Percentiles rank a stretch among this genome's conserved stretches.
Conservation (phyloP, 192 early-diverging fungal genomes). For the Kappamyces sp. region DNA sequence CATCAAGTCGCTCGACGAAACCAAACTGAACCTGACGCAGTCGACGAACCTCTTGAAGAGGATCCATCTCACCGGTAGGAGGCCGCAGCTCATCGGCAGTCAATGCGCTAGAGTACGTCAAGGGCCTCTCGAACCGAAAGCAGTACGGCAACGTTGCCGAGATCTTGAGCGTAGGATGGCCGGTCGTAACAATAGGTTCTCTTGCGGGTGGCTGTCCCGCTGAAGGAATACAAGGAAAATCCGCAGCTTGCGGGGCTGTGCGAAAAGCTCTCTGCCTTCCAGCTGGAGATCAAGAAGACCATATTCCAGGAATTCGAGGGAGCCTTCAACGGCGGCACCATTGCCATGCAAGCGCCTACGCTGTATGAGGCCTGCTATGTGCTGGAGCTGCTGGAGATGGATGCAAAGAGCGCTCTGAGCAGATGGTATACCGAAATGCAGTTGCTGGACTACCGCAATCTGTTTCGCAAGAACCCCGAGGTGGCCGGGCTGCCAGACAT, state of each 20-base stretch:
- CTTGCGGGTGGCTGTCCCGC: conserved; percentile 63
- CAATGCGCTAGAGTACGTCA: conserved; percentile 65
- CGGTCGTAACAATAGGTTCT: neutral
- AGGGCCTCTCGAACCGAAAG: conserved; percentile 53
- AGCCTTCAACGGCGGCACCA: conserved; percentile 38
- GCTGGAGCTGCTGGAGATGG: conserved; percentile 60
- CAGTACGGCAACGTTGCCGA: conserved; percentile 77
- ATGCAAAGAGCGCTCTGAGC: conserved; percentile 57
- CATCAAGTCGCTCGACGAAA: conserved; percentile 88
- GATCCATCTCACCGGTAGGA: conserved; percentile 79
- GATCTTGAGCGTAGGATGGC: conserved; percentile 56
- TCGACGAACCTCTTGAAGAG: conserved; percentile 77
- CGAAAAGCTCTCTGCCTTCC: conserved; percentile 53
- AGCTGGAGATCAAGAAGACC: conserved; percentile 55
- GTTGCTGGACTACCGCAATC: conserved; percentile 71
- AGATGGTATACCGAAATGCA: conserved; percentile 80
- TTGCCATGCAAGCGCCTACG: conserved; percentile 33
- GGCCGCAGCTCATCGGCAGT: neutral
- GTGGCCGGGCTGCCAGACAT: conserved; percentile 76
- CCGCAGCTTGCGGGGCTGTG: conserved; percentile 67
- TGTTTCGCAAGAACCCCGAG: conserved; percentile 66
- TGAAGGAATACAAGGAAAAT: conserved; percentile 68
- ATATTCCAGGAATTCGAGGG: conserved; percentile 71
- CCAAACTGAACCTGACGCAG: conserved; percentile 82
- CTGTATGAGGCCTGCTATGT: conserved; percentile 76